phyloP scores from a whole-genome alignment of 768 basidiomycete genomes.

The Tricholoma sp. region DNA sequence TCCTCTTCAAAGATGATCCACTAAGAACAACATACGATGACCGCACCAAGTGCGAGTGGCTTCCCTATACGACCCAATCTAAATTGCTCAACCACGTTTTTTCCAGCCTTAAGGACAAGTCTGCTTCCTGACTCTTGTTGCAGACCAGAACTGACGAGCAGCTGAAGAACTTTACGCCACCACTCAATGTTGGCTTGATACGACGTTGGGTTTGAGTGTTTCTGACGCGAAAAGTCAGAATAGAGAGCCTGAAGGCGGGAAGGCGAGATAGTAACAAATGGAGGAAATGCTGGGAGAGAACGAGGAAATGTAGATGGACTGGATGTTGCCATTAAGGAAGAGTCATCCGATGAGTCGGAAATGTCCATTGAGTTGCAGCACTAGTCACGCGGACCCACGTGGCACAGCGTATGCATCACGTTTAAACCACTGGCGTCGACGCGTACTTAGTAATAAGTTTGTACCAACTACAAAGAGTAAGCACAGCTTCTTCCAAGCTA shows the following conservation, averaged over 20 bases:
- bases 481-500: too few species aligned
- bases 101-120: slow-evolving; percentile 55
- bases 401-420: too few species aligned
- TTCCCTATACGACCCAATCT: slow-evolving; percentile 69
- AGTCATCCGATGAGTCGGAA: not conserved
- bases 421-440: too few species aligned
- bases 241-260: slow-evolving; percentile 76
- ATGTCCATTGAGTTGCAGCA: not conserved
- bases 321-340: not conserved
- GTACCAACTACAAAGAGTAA: too few species aligned
- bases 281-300: slow-evolving; percentile 28
- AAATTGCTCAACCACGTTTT: slow-evolving; percentile 51
- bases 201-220: slow-evolving; percentile 77
- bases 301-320: not conserved
- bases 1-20: not conserved
- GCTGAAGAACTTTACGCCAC: slow-evolving; percentile 75
- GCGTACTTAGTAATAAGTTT: too few species aligned
- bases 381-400: not conserved
- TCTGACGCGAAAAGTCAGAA: slow-evolving; percentile 82
- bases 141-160: slow-evolving; percentile 52
- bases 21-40: slow-evolving; percentile 62
- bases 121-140: slow-evolving; percentile 41
- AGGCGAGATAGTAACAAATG: slow-evolving; percentile 43
- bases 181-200: slow-evolving; percentile 80
- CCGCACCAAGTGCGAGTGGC: slow-evolving; percentile 64